Base-by-base conservation (phyloP, 129 eudicot genomes). In the Saposhnikovia divaricata region DNA sequence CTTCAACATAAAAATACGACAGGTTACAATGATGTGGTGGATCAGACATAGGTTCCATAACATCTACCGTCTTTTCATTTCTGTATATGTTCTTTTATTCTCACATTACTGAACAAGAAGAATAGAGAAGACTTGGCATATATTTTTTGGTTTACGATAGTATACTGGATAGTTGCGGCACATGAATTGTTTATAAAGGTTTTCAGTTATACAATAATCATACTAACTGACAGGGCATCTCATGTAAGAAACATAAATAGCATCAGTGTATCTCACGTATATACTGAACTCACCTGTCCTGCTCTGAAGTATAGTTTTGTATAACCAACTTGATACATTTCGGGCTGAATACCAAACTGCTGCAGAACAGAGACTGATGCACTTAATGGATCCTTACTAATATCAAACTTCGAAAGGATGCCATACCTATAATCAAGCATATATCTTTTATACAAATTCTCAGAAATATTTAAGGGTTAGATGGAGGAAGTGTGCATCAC, bases 311-410 rank as follows among this genome's bases (percentile, higher is more conserved):
- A 95, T 78, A 95, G 76, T 84, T 90, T 92, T 39, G 92, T 95
- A 83, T 81, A 95, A 51, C 99, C 97, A 85, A 95, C 90, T 92
- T 95, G 97, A 87, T 95, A 95, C 85, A 84, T 84, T 81, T 95
- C 96, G 19, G 96, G 96, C 19, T 82, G 89, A 80, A 95, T 82
- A 76, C 79, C 83, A 82, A 86, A 95, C 77, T 92, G 90, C 83
- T 89, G 94, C 59, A 95, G 86, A 86, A 92, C 85, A 77, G 94
- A 86, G 83, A 92, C 82, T 28, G 97, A 95, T 61, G 77, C 74
- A 77, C 91, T 92, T 75, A 95, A 82, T 34, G 96, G 92, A 89
- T 95, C 98, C 72, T 89, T 90, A 83, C 84, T 57, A 77, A 72
- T 77, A 76, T 12, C 84, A 18, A 85, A 82, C 83, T 95, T 88